Base-by-base conservation (phyloP, 805 yeast species). In the Suhomyces pyralidae region DNA sequence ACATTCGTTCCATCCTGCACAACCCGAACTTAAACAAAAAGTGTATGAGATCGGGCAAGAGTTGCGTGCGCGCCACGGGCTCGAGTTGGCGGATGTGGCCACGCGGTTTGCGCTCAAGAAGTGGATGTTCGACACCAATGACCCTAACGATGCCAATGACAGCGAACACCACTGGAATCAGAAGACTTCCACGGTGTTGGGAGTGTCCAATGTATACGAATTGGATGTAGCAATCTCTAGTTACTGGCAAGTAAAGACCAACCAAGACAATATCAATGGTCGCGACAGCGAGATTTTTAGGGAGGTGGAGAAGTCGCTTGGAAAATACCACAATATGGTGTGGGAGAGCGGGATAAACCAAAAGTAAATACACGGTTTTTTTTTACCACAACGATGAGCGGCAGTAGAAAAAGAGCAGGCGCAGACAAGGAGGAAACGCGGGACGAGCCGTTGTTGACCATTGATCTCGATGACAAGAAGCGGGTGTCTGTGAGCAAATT, bases 51-150 rank as follows among this genome's bases (percentile, higher is more conserved):
- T 82, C 32, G 79, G 84, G 0, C 59, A 61, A 7, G 55, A 67
- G n/a, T 66, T 81, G 48, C 49, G 61, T 5, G 61, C 68, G 3
- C 60, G 79, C 40, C 71, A 77, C 45, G 49, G 53, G 6, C 75
- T 82, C 3, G 94, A 90, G 55, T 70, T 93, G 50, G 96, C 97
- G 0, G 93, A 87, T 56, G 67, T 91, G 55, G 88, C 97, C 2
- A 84, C 89, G 0, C 74, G 94, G 55, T 93, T 77, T 66, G 92
- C 97, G 0, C 70, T 88, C 40, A 69, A 80, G 46, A 70, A 76
- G 49, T 88, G 92, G 90, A 58, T 74, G 14, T 70, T 70, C 50
- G 67, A 61, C 9, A 58, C 67, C 7, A 45, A 15, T 7, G 7
- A n/a, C 7, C 3, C 36, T 8, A 45, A n/a, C 14, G n/a, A n/a